phyloP scores from a whole-genome alignment of 257 asterid species.

The Capsicum chinense region DNA sequence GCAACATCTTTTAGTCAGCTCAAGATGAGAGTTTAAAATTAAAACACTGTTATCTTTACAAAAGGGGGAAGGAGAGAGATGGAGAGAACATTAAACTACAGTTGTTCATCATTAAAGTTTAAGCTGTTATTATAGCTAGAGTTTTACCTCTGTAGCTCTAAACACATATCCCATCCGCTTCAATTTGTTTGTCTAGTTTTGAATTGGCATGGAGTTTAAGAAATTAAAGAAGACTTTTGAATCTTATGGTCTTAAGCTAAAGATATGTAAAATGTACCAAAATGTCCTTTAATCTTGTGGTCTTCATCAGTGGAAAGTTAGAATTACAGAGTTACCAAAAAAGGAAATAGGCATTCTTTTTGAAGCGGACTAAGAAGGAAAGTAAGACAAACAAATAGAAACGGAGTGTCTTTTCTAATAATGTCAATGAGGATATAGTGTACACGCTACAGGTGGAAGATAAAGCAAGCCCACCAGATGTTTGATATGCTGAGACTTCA shows the following conservation, averaged over 20 bases:
- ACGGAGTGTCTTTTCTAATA: not conserved
- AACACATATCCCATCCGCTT: not conserved
- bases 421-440: not conserved
- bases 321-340: no score
- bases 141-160: conserved; percentile 7
- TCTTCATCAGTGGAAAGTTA: no score
- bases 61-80: not conserved
- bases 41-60: not conserved
- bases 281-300: no score
- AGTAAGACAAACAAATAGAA: no score
- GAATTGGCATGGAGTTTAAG: no score
- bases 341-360: no score
- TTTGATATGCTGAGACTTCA: not conserved
- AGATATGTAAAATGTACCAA: no score
- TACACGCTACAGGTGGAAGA: conserved; percentile 1
- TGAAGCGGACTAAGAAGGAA: no score
- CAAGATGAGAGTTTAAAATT: not conserved
- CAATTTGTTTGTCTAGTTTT: no score
- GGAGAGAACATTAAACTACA: not conserved
- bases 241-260: no score
- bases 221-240: no score
- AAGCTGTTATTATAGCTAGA: not conserved
- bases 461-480: conserved; percentile 6
- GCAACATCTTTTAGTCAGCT: conserved; percentile 5
- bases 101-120: not conserved